phyloP scores from a whole-genome alignment of 345 rosid species.

The Moringa oleifera region DNA sequence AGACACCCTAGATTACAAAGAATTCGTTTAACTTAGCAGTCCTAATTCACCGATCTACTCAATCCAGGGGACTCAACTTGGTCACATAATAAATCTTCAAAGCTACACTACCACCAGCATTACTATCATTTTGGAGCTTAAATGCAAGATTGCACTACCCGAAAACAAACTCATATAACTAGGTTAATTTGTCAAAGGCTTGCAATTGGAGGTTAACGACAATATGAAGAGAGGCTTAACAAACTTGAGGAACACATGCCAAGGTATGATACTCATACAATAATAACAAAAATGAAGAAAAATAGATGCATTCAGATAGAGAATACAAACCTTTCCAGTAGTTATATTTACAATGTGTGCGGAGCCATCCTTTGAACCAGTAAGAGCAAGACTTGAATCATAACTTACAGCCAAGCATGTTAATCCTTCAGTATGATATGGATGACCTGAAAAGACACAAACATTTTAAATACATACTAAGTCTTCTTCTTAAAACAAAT shows the following conservation, averaged over 20 bases:
- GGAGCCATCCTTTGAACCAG: conserved; percentile 79
- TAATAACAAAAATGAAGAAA: neutral
- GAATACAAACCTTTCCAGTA: conserved; percentile 66
- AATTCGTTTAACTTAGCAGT: neutral
- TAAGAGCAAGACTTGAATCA: conserved; percentile 69
- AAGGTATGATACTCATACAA: neutral
- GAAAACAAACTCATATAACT: neutral
- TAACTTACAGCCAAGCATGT: conserved; percentile 74
- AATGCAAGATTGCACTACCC: neutral
- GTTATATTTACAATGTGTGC: conserved; percentile 73
- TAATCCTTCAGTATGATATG: conserved; percentile 73
- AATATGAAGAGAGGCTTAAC: neutral
- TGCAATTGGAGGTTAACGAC: neutral
- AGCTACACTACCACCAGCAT: neutral
- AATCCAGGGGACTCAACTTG: neutral
- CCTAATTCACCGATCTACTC: neutral
- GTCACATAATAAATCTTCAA: neutral
- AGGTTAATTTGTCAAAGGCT: neutral
- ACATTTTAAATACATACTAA: neutral
- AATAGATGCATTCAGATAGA: neutral
- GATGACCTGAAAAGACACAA: conserved; percentile 52
- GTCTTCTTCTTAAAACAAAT: too few species aligned
- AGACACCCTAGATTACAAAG: too few species aligned
- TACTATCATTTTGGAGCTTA: neutral
- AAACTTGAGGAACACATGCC: neutral